Evolutionary conservation across 1,284 basidiomycete genomes (phyloP), one percentile per base, ranked within the genome.

Genomic region (Cryptococcus sp.): DNA sequence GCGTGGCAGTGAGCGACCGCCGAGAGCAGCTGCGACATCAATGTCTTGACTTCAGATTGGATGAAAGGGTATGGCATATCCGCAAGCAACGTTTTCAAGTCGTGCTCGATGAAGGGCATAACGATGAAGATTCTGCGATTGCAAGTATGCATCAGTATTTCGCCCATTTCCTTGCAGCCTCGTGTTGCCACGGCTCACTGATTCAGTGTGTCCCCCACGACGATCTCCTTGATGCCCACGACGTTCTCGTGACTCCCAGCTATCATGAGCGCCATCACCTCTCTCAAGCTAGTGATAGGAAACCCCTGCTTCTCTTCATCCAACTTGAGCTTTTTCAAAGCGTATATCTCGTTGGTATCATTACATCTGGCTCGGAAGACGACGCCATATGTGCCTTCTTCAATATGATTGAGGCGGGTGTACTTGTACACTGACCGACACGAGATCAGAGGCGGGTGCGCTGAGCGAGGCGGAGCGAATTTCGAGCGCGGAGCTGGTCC

Each of bases 71-170:
- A 86, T 1, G 92, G 90, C 93, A 97, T 97, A 62, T 91, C 82
- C 13, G 88, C 90, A 55, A 99, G 84, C 51, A 99, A 84, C 1
- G 93, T 91, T 80, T 99, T 99, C 73, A 99, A 87, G 77, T 99
- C 95, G 78, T 99, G 96, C 79, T 99, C 96, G 74, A 99, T 94
- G 74, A 99, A 99, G 72, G 98, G 95, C 93, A 98, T 98, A 35
- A 97, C 94, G 62, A 99, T 93, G 79, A 93, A 99, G 55, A 98
- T 92, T 82, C 92, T 94, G 82, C 54, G 62, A n/a, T 16, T 8
- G 8, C 31, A 35, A 35, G 13, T 13, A 35, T 35, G 31, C 13
- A 35, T 35, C 10, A 35, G 31, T 13, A 35, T 4, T 10, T 10
- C 10, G 31, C 31, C 31, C 10, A 35, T 8, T 2, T 35, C 13